These are phyloP conservation scores for Angomonas deanei DNA, from an alignment of 208 protist genomes.

Conservation along the genomic window DNA sequence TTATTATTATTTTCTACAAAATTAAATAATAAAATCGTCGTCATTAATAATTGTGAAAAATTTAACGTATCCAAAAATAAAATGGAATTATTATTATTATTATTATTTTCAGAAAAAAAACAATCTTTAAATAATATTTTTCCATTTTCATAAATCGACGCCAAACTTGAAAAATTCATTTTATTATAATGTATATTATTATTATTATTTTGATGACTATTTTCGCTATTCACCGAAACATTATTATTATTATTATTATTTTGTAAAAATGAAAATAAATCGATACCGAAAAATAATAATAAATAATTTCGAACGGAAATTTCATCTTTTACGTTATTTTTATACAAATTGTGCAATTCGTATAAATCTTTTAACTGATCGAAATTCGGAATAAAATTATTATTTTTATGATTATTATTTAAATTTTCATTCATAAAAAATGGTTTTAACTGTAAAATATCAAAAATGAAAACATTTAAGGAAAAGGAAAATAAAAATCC, in stretches of 20 bases:
- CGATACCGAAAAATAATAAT: neutral
- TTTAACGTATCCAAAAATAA: neutral
- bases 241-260: conserved; percentile 1
- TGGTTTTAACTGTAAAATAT: neutral
- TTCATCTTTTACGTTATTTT: neutral
- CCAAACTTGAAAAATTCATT: neutral
- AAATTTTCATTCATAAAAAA: conserved; percentile 1
- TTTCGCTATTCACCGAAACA: too few relatives aligned
- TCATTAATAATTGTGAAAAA: neutral
- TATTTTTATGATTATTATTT: neutral
- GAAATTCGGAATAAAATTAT: neutral
- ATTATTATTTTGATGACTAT: neutral
- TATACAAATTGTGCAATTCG: neutral
- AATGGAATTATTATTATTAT: neutral
- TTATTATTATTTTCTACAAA: neutral
- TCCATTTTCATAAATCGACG: neutral
- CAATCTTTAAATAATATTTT: neutral
- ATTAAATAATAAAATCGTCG: neutral
- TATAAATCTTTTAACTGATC: neutral
- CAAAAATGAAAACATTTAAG: neutral
- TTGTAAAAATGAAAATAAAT: neutral
- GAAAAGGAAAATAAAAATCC: neutral
- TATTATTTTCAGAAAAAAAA: neutral
- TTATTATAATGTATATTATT: neutral
- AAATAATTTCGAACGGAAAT: neutral